phyloP scores from a whole-genome alignment of 257 asterid genomes.

The Mentha longifolia region DNA sequence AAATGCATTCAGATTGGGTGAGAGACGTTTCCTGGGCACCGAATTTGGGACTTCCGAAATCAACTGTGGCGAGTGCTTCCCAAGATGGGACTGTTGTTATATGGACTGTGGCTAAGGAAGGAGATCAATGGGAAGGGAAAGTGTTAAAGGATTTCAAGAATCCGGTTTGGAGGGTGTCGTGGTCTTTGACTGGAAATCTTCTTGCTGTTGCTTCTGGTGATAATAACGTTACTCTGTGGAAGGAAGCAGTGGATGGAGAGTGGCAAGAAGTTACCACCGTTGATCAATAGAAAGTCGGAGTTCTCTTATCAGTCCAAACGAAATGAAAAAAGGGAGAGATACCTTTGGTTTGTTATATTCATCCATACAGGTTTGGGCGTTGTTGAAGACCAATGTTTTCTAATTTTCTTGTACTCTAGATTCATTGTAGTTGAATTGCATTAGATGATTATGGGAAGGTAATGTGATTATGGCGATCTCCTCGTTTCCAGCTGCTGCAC shows the following conservation, averaged over 20 bases:
- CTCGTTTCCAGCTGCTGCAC: slow-evolving; percentile 4
- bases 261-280: slow-evolving; percentile 84
- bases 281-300: slow-evolving; percentile 51
- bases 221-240: slow-evolving; percentile 77
- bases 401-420: slow-evolving; percentile 40
- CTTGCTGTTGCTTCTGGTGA: slow-evolving; percentile 94
- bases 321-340: slow-evolving; percentile 5
- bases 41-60: slow-evolving; percentile 90
- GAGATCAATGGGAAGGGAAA: slow-evolving; percentile 87
- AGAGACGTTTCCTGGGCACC: slow-evolving; percentile 99
- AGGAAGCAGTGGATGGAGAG: slow-evolving; percentile 94
- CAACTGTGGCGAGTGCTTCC: slow-evolving; percentile 94
- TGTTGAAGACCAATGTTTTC: slow-evolving; percentile 26
- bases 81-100: slow-evolving; percentile 91
- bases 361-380: slow-evolving; percentile 37
- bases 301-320: slow-evolving; percentile 20
- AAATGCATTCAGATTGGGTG: slow-evolving; percentile 85
- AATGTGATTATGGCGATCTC: slow-evolving; percentile 24
- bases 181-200: slow-evolving; percentile 91
- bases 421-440: slow-evolving; percentile 45
- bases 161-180: slow-evolving; percentile 98
- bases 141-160: slow-evolving; percentile 78
- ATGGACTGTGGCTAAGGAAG: slow-evolving; percentile 85
- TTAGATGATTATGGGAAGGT: slow-evolving; percentile 31
- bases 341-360: slow-evolving; percentile 36